These are phyloP conservation scores for Termitomyces sp. DNA, from an alignment of 1,284 basidiomycete species.

Conservation along the genomic window DNA sequence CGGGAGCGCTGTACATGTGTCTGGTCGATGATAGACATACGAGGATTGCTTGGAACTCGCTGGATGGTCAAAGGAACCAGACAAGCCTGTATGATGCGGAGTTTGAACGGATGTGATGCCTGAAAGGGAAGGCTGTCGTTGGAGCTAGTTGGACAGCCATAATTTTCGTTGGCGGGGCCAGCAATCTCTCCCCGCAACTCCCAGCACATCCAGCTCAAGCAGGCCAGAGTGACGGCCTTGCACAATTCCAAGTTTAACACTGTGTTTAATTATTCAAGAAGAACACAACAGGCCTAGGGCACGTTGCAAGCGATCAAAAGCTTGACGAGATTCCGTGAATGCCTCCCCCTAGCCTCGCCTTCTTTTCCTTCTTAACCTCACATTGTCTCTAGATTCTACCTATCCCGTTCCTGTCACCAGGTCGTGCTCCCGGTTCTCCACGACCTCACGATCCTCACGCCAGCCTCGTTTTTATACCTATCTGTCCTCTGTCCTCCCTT, in stretches of 20 bases:
- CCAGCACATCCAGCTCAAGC: neutral
- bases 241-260: neutral
- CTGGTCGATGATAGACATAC: no score
- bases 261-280: slow-evolving; percentile 16
- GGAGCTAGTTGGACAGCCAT: slow-evolving; percentile 16
- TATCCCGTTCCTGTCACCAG: slow-evolving; percentile 27
- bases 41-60: no score
- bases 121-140: slow-evolving; percentile 15
- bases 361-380: slow-evolving; percentile 42
- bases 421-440: slow-evolving; percentile 18
- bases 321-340: slow-evolving; percentile 42
- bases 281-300: slow-evolving; percentile 38
- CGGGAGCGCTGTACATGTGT: neutral
- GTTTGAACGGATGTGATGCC: slow-evolving; percentile 18
- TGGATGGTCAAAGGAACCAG: neutral
- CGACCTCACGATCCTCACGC: slow-evolving; percentile 42
- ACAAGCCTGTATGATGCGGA: slow-evolving; percentile 9
- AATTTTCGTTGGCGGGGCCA: slow-evolving; percentile 14
- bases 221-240: neutral
- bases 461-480: slow-evolving; percentile 58
- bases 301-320: slow-evolving; percentile 70
- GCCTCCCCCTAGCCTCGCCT: slow-evolving; percentile 56
- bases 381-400: slow-evolving; percentile 24
- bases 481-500: slow-evolving; percentile 30
- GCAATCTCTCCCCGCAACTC: slow-evolving; percentile 5